Evolutionary conservation across 768 basidiomycete species (phyloP).

Genomic region (Baorangia bicolor): DNA sequence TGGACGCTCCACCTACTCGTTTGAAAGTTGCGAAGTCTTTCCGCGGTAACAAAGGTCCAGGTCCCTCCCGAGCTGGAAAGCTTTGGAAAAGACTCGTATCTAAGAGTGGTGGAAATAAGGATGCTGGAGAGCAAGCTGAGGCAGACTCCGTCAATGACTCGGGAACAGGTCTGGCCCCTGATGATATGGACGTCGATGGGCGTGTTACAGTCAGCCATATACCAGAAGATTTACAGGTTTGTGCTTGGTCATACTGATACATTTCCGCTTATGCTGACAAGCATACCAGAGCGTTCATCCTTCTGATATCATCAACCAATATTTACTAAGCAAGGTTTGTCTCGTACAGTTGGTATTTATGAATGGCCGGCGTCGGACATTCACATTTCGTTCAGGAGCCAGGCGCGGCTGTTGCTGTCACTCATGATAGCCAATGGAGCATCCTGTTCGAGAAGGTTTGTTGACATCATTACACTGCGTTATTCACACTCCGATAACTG

Average conservation of each 20-base stretch:
- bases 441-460: slow-evolving; percentile 3
- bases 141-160: background rate
- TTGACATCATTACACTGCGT: background rate
- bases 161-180: background rate
- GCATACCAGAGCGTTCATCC: slow-evolving; percentile 7
- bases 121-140: background rate
- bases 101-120: background rate
- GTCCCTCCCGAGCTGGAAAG: background rate
- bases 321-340: slow-evolving; percentile 1
- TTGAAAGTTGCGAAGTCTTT: background rate
- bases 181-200: too few relatives aligned
- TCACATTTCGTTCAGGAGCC: background rate
- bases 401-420: slow-evolving; percentile 1
- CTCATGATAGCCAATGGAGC: slow-evolving; percentile 11
- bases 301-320: slow-evolving; percentile 13
- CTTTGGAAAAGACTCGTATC: slow-evolving; percentile 1
- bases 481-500: background rate
- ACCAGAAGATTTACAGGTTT: background rate
- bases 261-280: background rate
- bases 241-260: background rate
- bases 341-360: background rate
- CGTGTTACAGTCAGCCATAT: background rate
- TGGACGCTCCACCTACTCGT: background rate
- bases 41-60: background rate
- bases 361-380: background rate